Base-by-base conservation (phyloP, 495 filamentous ascomycete genomes). In the Podospora comata region DNA sequence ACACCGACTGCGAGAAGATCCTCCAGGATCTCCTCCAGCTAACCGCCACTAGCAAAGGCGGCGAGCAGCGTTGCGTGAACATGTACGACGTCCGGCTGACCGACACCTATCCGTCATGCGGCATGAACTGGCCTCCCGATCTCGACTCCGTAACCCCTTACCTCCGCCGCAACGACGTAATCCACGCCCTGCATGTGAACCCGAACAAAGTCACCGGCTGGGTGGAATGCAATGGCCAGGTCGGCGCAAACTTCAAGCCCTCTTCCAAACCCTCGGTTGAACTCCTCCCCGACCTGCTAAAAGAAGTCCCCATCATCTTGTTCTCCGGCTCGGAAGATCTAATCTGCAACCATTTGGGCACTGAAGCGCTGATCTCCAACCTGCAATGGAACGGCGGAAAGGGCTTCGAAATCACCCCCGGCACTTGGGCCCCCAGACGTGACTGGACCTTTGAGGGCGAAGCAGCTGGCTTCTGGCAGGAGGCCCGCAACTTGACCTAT, bases 291-390 rank as follows among this genome's bases (percentile, higher is more conserved):
- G 87, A 85, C 9, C 76, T 99, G 32, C 82, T 98, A 6, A 84
- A 89, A 72, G 83, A 92, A 56, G 77, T 98, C 23, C 89, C 89
- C 18, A 82, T 95, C 20, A 75, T 96, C 2, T 87, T 99, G 26
- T 99, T 98, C 83, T 96, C 92, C 20, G 95, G 95, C 66, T 91
- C 95, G 70, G 86, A 94, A 73, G 95, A 99, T 75, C 80, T 97
- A 11, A 98, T 99, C 70, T 99, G 95, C 83, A 99, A 98, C 76
- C 93, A 99, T 76, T 82, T 98, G 19, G 95, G 95, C 60, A 99
- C 95, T 2, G 95, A 99, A 75, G 86, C 90, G 30, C 76, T 97
- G 60, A 97, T 99, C 76, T 87, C 91, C 77, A 93, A 92, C 79
- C 90, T 99, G 88, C 81, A 90, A 71, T 99, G 93, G 92, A 93